These are phyloP conservation scores for Datisca glomerata DNA, from an alignment of 306 rosid species.

Conservation along the genomic window DNA sequence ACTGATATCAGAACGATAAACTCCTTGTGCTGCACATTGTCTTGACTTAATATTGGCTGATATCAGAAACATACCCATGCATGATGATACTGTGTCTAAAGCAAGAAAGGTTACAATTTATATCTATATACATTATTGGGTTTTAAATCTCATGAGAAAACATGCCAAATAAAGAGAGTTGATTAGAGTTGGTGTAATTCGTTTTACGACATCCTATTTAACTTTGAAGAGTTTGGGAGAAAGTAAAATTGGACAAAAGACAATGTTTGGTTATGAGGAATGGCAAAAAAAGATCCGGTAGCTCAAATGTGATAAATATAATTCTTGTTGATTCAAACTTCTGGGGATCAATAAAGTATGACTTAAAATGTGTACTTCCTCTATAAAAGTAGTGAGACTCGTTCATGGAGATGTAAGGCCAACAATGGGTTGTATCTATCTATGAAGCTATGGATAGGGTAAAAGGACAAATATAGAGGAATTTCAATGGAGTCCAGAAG, in stretches of 20 bases:
- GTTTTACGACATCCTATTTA: neutral
- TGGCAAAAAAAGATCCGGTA: neutral
- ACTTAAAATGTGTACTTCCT: neutral
- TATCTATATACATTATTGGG: neutral
- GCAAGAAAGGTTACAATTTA: neutral
- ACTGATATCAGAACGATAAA: neutral
- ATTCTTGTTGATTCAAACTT: neutral
- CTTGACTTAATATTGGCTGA: neutral
- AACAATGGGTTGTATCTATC: neutral
- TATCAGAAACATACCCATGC: neutral
- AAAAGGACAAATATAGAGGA: neutral
- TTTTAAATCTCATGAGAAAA: too few relatives aligned
- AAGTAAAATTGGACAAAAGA: neutral
- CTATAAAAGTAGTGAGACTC: neutral
- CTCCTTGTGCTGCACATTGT: conserved; percentile 1
- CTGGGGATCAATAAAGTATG: neutral
- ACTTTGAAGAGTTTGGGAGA: neutral
- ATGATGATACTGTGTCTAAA: neutral
- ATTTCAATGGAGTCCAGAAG: neutral
- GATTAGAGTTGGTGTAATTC: neutral
- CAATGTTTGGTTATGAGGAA: too few relatives aligned
- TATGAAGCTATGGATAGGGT: neutral
- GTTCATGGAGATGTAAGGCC: neutral
- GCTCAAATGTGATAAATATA: neutral
- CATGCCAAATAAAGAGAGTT: neutral